These are phyloP conservation scores for Phaeodactylum tricornutum DNA, from an alignment of 108 stramenopile genomes.

Conservation along the genomic window DNA sequence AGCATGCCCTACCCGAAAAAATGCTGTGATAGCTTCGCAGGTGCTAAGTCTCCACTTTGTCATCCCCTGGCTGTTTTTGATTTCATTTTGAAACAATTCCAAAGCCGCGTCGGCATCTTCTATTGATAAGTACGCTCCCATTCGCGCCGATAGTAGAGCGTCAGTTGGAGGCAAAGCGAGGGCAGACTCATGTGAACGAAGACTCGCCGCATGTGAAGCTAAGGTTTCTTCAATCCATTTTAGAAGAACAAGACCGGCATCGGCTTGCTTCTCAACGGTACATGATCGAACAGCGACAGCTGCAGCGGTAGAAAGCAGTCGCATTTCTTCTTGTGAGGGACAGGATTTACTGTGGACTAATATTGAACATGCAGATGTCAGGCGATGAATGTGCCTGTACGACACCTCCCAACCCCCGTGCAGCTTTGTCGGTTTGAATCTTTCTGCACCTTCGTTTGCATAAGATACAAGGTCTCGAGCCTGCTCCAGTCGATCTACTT, in stretches of 20 bases:
- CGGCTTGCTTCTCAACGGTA: neutral
- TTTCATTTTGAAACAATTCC: no score
- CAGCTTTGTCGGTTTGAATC: neutral
- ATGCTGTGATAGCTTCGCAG: neutral
- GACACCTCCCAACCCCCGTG: neutral
- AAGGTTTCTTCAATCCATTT: neutral
- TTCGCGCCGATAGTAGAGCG: no score
- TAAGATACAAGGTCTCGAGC: no score
- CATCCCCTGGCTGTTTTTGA: no score
- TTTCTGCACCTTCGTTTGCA: no score
- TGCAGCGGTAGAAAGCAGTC: neutral
- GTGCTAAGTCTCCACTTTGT: slow-evolving; percentile 1
- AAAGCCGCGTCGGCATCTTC: no score
- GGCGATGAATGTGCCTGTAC: neutral
- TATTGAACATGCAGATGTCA: neutral
- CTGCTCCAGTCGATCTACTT: neutral
- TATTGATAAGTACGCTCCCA: no score
- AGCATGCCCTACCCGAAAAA: neutral
- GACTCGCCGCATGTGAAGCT: no score
- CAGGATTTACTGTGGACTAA: neutral
- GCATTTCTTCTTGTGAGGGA: neutral
- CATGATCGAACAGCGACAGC: neutral
- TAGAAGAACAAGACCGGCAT: neutral
- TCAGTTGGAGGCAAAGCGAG: no score
- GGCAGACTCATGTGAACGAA: no score